Conservation (phyloP, 2,329 filamentous ascomycete species). For the Fusarium sp. region DNA sequence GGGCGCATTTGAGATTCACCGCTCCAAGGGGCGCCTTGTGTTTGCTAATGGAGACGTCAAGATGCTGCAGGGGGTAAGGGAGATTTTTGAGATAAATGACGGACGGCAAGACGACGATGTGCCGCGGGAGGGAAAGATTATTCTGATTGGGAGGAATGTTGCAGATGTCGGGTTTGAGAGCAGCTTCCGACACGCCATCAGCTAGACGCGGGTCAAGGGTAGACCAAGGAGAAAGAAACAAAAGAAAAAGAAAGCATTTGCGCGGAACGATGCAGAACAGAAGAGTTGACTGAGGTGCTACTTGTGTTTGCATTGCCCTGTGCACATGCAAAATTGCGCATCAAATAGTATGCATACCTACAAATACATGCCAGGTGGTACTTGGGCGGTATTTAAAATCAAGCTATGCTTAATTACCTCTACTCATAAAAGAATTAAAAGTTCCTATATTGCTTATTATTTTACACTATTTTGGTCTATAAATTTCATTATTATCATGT, state of each 20-base stretch:
- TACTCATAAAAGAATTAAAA: too few relatives aligned
- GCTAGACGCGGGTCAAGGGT: conserved; percentile 27
- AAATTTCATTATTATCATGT: too few relatives aligned
- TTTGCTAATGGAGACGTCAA: conserved; percentile 77
- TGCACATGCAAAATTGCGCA: too few relatives aligned
- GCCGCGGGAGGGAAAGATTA: conserved; percentile 68
- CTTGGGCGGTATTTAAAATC: too few relatives aligned
- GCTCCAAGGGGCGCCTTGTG: conserved; percentile 85
- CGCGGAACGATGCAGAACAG: background rate
- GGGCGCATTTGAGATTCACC: conserved; percentile 82
- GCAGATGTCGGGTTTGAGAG: conserved; percentile 66
- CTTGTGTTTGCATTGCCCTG: background rate
- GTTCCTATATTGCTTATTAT: too few relatives aligned
- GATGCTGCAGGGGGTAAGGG: conserved; percentile 91
- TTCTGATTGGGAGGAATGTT: conserved; percentile 74
- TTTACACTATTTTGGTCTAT: too few relatives aligned
- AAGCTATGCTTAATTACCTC: too few relatives aligned
- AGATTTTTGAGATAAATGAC: conserved; percentile 93
- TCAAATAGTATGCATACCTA: too few relatives aligned
- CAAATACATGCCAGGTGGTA: background rate
- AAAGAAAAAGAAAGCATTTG: conserved; percentile 2
- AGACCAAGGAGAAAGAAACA: background rate
- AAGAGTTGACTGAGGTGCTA: background rate
- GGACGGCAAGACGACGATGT: conserved; percentile 55
- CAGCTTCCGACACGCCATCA: conserved; percentile 57